Conservation (phyloP, 306 rosid genomes). For the Oemleria cerasiformis region DNA sequence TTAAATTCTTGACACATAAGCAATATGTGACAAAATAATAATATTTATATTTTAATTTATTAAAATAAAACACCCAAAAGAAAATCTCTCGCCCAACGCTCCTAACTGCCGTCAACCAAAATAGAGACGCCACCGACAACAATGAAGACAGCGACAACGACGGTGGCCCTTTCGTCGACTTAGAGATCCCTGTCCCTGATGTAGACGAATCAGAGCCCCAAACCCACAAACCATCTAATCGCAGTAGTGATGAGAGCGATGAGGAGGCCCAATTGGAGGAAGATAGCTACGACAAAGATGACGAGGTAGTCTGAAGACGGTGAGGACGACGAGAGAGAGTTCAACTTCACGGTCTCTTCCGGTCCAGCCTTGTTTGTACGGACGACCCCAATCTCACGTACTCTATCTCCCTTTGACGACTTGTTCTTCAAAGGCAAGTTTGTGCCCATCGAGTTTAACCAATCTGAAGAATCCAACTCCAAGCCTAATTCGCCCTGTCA, state of each 20-base stretch:
- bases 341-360: slow-evolving; percentile 71
- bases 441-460: slow-evolving; percentile 51
- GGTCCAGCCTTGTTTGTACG: slow-evolving; percentile 53
- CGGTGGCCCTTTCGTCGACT: slow-evolving; percentile 89
- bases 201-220: slow-evolving; percentile 38
- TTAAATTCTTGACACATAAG: no score
- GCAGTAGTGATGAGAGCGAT: slow-evolving; percentile 15
- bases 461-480: slow-evolving; percentile 58
- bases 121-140: slow-evolving; percentile 27
- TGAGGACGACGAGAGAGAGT: slow-evolving; percentile 45
- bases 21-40: no score
- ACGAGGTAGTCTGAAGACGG: slow-evolving; percentile 28
- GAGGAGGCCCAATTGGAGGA: slow-evolving; percentile 17
- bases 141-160: slow-evolving; percentile 35
- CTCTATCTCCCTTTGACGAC: slow-evolving; percentile 69
- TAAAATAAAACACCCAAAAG: no score
- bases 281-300: slow-evolving; percentile 15
- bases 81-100: no score
- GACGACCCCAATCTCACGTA: slow-evolving; percentile 70
- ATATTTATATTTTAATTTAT: no score
- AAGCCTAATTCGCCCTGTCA: slow-evolving; percentile 55
- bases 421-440: slow-evolving; percentile 69
- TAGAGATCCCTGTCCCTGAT: slow-evolving; percentile 74
- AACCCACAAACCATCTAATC: not conserved
- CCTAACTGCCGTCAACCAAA: slow-evolving; percentile 35